Evolutionary conservation across 768 basidiomycete species (phyloP).

Genomic region (Solioccasus polychromus): DNA sequence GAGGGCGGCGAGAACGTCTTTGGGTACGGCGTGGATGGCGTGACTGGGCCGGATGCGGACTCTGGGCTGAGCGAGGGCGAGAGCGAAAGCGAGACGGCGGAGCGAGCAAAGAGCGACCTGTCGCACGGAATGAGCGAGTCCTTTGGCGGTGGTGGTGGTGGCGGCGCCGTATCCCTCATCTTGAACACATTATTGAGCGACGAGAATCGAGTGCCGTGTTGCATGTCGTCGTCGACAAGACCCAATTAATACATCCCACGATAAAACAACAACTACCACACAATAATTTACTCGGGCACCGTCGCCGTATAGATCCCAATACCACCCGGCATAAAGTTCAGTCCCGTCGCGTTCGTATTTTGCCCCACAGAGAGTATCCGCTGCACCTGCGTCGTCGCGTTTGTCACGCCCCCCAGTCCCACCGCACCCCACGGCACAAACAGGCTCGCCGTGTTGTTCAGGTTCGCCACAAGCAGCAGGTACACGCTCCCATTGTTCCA

Average conservation of each 20-base stretch:
- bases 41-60: conserved; percentile 15
- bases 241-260: no score
- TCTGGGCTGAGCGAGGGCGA: conserved; percentile 34
- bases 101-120: conserved; percentile 39
- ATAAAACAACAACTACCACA: no score
- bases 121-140: conserved; percentile 36
- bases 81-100: conserved; percentile 48
- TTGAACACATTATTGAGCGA: conserved; percentile 44
- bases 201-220: conserved; percentile 36
- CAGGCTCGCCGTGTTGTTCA: neutral
- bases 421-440: conserved; percentile 19
- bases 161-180: conserved; percentile 34
- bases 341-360: conserved; percentile 19
- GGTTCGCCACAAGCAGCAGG: conserved; percentile 21
- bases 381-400: conserved; percentile 18
- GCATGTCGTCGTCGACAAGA: no score
- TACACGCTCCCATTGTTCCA: conserved; percentile 24
- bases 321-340: conserved; percentile 15
- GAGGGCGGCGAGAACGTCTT: conserved; percentile 2
- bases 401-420: conserved; percentile 14
- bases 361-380: conserved; percentile 11
- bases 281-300: neutral
- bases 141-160: conserved; percentile 62
- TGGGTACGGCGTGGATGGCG: conserved; percentile 17
- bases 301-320: conserved; percentile 23